Evolutionary conservation across 257 asterid species (phyloP).

Genomic region (Marsdenia floribunda): DNA sequence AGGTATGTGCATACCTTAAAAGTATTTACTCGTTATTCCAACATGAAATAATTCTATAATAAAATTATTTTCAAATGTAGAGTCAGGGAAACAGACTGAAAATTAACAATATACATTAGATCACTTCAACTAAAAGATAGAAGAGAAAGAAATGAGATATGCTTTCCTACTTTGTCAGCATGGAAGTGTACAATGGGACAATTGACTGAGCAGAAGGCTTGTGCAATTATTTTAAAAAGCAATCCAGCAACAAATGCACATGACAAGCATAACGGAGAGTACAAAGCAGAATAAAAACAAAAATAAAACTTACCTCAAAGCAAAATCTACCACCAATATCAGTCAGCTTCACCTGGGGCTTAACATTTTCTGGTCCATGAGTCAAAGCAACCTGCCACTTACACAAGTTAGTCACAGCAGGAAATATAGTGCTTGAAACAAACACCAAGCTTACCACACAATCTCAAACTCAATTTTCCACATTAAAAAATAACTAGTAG

Average conservation of each 20-base stretch:
- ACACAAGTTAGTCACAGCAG: constrained; percentile 6
- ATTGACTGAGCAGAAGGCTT: neutral
- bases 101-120: neutral
- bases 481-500: neutral
- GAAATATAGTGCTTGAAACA: neutral
- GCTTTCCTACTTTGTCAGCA: neutral
- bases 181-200: neutral
- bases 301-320: constrained; percentile 61
- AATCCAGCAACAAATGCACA: neutral
- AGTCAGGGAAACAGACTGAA: neutral
- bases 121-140: neutral
- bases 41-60: neutral
- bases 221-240: neutral
- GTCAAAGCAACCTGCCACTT: constrained; percentile 79
- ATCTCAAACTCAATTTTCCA: neutral
- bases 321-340: constrained; percentile 74
- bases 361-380: constrained; percentile 90
- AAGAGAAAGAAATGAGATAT: neutral
- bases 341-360: constrained; percentile 76
- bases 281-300: constrained; percentile 14
- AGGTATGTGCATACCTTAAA: neutral
- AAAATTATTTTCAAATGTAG: neutral
- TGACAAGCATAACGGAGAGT: neutral
- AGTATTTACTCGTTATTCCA: neutral
- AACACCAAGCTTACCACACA: neutral